Evolutionary conservation across 176 grass and related monocot genomes (phyloP).

Genomic region (Secale cereale): DNA sequence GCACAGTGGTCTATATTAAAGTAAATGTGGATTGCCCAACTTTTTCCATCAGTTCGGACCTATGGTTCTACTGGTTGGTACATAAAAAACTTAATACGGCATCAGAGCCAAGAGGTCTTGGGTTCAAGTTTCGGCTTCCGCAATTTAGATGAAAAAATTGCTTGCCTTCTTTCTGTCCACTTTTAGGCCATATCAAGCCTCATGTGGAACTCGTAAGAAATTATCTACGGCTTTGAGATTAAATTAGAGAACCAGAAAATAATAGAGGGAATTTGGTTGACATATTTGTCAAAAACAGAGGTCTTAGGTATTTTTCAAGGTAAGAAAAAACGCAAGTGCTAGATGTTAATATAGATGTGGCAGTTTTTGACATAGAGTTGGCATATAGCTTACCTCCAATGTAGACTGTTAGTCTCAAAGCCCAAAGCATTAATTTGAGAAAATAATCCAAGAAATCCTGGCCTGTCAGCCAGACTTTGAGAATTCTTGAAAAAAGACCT

Average conservation of each 20-base stretch:
- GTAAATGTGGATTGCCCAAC: neutral
- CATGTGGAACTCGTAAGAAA: neutral
- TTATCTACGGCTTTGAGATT: neutral
- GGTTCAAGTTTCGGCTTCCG: too few species aligned
- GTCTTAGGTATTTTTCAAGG: constrained; percentile 8
- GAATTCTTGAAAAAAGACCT: constrained; percentile 79
- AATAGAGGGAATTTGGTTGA: neutral
- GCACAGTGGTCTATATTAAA: neutral
- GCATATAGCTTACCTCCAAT: constrained; percentile 76
- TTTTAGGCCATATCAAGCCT: too few species aligned
- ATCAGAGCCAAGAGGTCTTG: too few species aligned
- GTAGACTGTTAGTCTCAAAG: constrained; percentile 72
- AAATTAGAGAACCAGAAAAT: neutral
- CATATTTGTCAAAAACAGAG: neutral
- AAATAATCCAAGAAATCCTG: constrained; percentile 63
- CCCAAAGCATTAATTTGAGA: constrained; percentile 84
- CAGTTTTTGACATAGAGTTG: constrained; percentile 1
- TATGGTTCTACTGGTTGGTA: too few species aligned
- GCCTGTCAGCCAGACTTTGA: constrained; percentile 37
- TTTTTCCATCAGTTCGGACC: too few species aligned
- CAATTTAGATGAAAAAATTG: too few species aligned
- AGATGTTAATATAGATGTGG: neutral
- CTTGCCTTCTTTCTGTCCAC: too few species aligned
- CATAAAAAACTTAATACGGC: too few species aligned
- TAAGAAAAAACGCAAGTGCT: neutral